A percentile compares a stretch with the other conserved stretches of the same genome.
These are phyloP conservation scores for Madurella mycetomatis DNA, from an alignment of 2,329 filamentous ascomycete genomes.

Conservation along the genomic window DNA sequence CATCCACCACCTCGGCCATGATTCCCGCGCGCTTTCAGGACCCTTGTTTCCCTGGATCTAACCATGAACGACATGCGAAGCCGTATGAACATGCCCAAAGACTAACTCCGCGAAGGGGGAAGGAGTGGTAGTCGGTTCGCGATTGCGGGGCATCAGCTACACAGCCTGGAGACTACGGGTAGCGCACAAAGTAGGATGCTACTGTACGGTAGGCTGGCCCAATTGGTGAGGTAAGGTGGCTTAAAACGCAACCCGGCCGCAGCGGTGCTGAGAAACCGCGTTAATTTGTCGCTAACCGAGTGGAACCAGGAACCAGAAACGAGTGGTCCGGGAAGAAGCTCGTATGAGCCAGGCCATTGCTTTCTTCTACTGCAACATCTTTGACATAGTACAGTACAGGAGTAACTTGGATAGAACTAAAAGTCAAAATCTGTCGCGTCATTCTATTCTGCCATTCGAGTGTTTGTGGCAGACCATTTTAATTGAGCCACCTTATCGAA, in stretches of 20 bases:
- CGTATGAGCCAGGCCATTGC: no score
- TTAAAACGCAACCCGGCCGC: neutral
- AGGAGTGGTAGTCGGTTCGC: neutral
- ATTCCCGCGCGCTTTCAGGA: slow-evolving; percentile 25
- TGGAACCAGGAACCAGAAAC: no score
- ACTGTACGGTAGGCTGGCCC: neutral
- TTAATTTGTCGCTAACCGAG: neutral
- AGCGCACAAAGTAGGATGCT: neutral
- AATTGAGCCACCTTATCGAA: no score
- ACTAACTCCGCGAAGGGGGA: slow-evolving; percentile 1
- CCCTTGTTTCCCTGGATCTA: slow-evolving; percentile 3
- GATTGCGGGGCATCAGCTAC: neutral
- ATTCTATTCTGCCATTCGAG: no score
- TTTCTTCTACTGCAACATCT: no score
- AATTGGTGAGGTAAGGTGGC: slow-evolving; percentile 3
- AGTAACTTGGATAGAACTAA: no score
- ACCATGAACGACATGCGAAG: slow-evolving; percentile 18
- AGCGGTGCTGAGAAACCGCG: neutral
- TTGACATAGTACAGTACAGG: no score
- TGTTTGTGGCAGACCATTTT: no score
- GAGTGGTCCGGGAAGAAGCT: no score
- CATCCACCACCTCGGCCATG: slow-evolving; percentile 83
- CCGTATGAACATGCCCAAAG: slow-evolving; percentile 13
- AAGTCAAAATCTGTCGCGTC: no score
- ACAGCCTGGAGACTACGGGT: neutral